Evolutionary conservation across 805 yeast species (phyloP).

Genomic region (Starmerella bombi): DNA sequence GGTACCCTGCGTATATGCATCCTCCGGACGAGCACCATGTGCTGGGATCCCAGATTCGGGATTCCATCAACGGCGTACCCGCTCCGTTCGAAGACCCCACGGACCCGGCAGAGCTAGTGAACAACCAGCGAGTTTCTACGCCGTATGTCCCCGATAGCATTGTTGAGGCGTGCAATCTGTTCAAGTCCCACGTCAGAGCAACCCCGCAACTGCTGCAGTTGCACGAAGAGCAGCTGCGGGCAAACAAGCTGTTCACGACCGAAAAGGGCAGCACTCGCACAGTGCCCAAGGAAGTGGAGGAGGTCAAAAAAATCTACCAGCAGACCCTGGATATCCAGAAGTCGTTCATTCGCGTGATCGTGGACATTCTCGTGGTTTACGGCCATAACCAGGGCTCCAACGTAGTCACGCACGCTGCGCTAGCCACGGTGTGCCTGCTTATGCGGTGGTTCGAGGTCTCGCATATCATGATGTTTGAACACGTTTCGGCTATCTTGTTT

Average conservation of each 20-base stretch:
- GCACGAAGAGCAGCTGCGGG: slow-evolving; percentile 48
- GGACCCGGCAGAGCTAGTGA: slow-evolving; percentile 15
- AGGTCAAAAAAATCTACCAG: slow-evolving; percentile 50
- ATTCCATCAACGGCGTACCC: slow-evolving; percentile 42
- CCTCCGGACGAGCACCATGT: slow-evolving; percentile 41
- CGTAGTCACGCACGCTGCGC: slow-evolving; percentile 16
- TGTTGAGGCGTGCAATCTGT: slow-evolving; percentile 61
- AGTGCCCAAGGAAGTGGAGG: slow-evolving; percentile 30
- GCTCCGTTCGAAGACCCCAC: slow-evolving; percentile 36
- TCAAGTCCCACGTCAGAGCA: slow-evolving; percentile 47
- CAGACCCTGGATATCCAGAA: slow-evolving; percentile 42
- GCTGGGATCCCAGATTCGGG: slow-evolving; percentile 33
- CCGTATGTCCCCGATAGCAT: slow-evolving; percentile 55
- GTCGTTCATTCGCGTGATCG: slow-evolving; percentile 48
- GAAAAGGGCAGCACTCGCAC: slow-evolving; percentile 18
- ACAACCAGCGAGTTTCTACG: slow-evolving; percentile 3
- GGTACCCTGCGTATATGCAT: slow-evolving; percentile 48
- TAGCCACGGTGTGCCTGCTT: slow-evolving; percentile 27
- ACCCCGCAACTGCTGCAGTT: slow-evolving; percentile 58
- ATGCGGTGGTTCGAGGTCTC: slow-evolving; percentile 66
- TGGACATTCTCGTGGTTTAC: slow-evolving; percentile 39
- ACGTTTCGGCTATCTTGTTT: slow-evolving; percentile 53
- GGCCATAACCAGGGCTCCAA: slow-evolving; percentile 10
- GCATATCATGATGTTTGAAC: slow-evolving; percentile 70
- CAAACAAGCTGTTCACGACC: slow-evolving; percentile 30